Percentiles rank a stretch among this genome's conserved stretches.
These are phyloP conservation scores for Termitomyces sp. DNA, from an alignment of 768 basidiomycete genomes.

Conservation along the genomic window DNA sequence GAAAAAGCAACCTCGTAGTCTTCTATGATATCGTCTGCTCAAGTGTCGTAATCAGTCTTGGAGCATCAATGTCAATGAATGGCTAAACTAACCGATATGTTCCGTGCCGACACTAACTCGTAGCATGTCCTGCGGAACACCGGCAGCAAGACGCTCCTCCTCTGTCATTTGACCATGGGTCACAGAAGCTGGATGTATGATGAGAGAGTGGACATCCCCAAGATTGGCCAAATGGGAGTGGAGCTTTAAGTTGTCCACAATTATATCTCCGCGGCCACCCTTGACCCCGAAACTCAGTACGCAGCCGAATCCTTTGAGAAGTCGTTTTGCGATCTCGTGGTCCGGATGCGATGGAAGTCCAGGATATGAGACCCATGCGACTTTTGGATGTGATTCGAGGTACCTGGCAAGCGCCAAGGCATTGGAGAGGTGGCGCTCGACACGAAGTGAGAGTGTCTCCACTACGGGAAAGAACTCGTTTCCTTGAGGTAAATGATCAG, in stretches of 20 bases:
- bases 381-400: slow-evolving; percentile 47
- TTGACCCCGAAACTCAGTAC: slow-evolving; percentile 61
- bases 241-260: slow-evolving; percentile 34
- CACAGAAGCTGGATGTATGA: slow-evolving; percentile 56
- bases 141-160: slow-evolving; percentile 43
- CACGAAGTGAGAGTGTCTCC: slow-evolving; percentile 56
- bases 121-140: slow-evolving; percentile 54
- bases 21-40: slow-evolving; percentile 9
- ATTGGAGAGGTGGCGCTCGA: slow-evolving; percentile 53
- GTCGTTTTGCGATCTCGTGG: slow-evolving; percentile 40
- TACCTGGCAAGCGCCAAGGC: slow-evolving; percentile 35
- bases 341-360: slow-evolving; percentile 48
- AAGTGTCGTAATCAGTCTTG: not conserved
- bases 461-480: slow-evolving; percentile 15
- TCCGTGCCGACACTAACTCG: slow-evolving; percentile 31
- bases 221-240: slow-evolving; percentile 30
- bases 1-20: slow-evolving; percentile 10
- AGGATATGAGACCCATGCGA: slow-evolving; percentile 61
- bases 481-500: not conserved
- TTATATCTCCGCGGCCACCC: slow-evolving; percentile 26
- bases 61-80: too few species aligned
- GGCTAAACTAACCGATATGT: slow-evolving; percentile 7
- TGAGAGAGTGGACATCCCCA: slow-evolving; percentile 52
- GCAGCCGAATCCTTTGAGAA: slow-evolving; percentile 48
- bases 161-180: slow-evolving; percentile 51